phyloP scores from a whole-genome alignment of 306 rosid species.

The Oemleria cerasiformis region DNA sequence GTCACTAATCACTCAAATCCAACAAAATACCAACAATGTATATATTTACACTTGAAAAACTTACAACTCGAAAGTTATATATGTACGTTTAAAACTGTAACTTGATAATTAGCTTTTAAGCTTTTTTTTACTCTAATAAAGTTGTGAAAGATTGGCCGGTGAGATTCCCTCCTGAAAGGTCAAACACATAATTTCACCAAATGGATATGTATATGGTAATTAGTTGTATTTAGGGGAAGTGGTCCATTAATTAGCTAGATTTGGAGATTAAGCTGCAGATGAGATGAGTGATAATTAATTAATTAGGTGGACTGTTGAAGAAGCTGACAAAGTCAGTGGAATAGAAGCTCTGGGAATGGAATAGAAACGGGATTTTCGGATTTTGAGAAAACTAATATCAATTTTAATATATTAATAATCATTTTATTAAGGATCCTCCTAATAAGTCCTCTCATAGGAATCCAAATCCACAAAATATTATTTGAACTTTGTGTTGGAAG shows the following conservation, averaged over 20 bases:
- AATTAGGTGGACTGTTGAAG: too few relatives aligned
- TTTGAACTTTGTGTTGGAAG: slow-evolving; percentile 53
- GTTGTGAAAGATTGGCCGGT: slow-evolving; percentile 2
- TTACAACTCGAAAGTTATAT: too few relatives aligned
- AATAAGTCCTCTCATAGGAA: slow-evolving; percentile 31
- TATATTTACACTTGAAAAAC: too few relatives aligned
- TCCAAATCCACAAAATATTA: slow-evolving; percentile 24
- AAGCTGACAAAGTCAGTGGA: slow-evolving; percentile 83
- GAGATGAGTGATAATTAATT: too few relatives aligned
- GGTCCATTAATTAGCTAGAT: slow-evolving; percentile 43
- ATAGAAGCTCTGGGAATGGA: slow-evolving; percentile 99
- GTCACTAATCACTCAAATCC: too few relatives aligned
- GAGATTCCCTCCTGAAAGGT: neutral
- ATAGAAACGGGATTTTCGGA: slow-evolving; percentile 96
- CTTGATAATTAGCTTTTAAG: slow-evolving; percentile 3
- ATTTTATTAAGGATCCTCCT: slow-evolving; percentile 9
- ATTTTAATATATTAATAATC: slow-evolving; percentile 32
- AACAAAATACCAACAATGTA: too few relatives aligned
- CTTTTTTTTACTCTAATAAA: neutral
- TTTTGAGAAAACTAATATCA: slow-evolving; percentile 54
- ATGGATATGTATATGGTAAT: slow-evolving; percentile 6
- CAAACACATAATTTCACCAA: slow-evolving; percentile 15
- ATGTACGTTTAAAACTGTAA: too few relatives aligned
- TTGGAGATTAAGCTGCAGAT: slow-evolving; percentile 5
- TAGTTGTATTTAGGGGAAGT: slow-evolving; percentile 29